These are phyloP conservation scores for Mucor plumbeus DNA, from an alignment of 371 early-diverging fungal genomes.

Conservation along the genomic window DNA sequence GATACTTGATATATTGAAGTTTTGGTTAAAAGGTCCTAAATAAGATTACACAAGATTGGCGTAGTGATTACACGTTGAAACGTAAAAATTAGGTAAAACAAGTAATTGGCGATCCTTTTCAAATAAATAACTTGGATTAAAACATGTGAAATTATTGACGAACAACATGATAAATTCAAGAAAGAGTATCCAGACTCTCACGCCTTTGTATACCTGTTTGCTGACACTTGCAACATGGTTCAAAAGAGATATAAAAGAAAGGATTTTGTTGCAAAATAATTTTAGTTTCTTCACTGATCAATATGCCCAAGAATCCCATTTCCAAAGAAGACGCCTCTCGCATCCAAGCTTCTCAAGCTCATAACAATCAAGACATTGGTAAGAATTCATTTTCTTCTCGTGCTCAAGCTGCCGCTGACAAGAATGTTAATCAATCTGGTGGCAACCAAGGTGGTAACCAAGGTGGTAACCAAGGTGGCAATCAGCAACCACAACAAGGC, in stretches of 20 bases:
- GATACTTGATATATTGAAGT: too few relatives aligned
- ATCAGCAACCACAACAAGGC: background rate
- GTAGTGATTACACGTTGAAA: too few relatives aligned
- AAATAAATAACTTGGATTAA: background rate
- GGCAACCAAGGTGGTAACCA: background rate
- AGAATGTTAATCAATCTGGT: constrained; percentile 1
- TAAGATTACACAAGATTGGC: too few relatives aligned
- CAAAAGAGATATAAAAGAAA: background rate
- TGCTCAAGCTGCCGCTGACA: constrained; percentile 19
- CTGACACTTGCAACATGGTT: background rate
- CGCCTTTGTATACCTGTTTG: too few relatives aligned
- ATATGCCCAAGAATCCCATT: constrained; percentile 3
- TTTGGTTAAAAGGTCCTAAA: too few relatives aligned
- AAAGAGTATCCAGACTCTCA: background rate
- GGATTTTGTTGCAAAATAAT: background rate
- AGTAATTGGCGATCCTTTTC: background rate
- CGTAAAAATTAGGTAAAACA: background rate
- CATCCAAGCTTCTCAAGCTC: constrained; percentile 25
- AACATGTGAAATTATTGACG: background rate
- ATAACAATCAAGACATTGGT: constrained; percentile 1
- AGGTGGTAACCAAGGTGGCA: background rate
- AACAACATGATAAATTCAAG: background rate
- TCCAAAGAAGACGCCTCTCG: constrained; percentile 8
- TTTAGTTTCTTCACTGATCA: background rate
- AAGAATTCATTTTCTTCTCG: constrained; percentile 17